Conservation (phyloP, 2,329 filamentous ascomycete genomes). For the Pseudodiploospora longispora region DNA sequence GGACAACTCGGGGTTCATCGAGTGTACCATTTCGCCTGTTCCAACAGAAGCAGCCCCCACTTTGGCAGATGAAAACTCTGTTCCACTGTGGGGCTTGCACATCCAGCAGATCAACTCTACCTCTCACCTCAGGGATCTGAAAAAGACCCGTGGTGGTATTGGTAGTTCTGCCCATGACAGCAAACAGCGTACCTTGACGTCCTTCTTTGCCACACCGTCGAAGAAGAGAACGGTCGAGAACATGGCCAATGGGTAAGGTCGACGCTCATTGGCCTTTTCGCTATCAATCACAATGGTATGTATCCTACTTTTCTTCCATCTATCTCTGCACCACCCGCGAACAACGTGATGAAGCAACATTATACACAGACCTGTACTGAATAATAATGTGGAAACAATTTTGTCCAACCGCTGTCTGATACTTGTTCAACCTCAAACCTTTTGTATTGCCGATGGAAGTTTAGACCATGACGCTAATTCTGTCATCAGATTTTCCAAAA, state of each 20-base stretch:
- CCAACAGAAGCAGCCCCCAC: neutral
- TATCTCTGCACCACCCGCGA: slow-evolving; percentile 5
- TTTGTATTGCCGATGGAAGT: too few species aligned
- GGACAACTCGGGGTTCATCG: slow-evolving; percentile 46
- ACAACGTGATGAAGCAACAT: slow-evolving; percentile 58
- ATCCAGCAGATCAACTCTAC: slow-evolving; percentile 60
- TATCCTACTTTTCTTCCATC: slow-evolving; percentile 13
- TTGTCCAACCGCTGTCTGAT: slow-evolving; percentile 80
- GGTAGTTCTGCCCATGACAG: slow-evolving; percentile 70
- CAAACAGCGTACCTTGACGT: slow-evolving; percentile 66
- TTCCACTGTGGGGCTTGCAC: slow-evolving; percentile 32
- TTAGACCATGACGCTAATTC: too few species aligned
- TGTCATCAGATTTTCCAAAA: too few species aligned
- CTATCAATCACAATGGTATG: slow-evolving; percentile 28
- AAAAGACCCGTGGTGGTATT: slow-evolving; percentile 73
- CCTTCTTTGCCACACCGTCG: slow-evolving; percentile 56
- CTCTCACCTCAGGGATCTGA: slow-evolving; percentile 64
- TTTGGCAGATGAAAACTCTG: slow-evolving; percentile 2
- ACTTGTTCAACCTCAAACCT: neutral
- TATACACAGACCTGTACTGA: slow-evolving; percentile 83
- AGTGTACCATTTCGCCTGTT: slow-evolving; percentile 18
- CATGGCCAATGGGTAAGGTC: slow-evolving; percentile 9
- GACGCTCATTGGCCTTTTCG: neutral
- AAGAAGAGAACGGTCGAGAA: slow-evolving; percentile 20
- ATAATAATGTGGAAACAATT: slow-evolving; percentile 59